These are phyloP conservation scores for Aspergillus texensis DNA, from an alignment of 2,329 filamentous ascomycete species.

Conservation along the genomic window DNA sequence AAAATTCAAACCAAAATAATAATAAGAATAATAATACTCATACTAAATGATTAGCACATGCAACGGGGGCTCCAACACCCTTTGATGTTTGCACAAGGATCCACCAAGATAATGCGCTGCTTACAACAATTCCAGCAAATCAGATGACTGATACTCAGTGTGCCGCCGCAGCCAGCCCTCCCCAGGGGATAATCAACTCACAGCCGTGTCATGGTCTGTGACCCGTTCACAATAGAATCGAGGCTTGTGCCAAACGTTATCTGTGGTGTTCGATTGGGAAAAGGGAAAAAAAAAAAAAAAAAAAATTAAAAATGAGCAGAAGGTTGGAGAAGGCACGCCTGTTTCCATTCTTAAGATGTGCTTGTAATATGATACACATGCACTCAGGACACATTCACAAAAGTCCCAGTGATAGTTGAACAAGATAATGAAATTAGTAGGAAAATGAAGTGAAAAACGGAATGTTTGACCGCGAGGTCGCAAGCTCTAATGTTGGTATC, in stretches of 20 bases:
- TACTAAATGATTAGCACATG: slow-evolving; percentile 10
- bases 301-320: background rate
- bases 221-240: slow-evolving; percentile 12
- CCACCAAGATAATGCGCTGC: slow-evolving; percentile 23
- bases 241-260: slow-evolving; percentile 13
- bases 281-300: background rate
- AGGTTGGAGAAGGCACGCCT: slow-evolving; percentile 15
- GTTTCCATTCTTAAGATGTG: slow-evolving; percentile 18
- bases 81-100: slow-evolving; percentile 23
- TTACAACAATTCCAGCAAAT: slow-evolving; percentile 19
- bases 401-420: slow-evolving; percentile 25
- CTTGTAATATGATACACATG: slow-evolving; percentile 18
- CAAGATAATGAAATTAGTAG: slow-evolving; percentile 18
- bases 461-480: slow-evolving; percentile 40
- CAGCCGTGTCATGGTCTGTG: slow-evolving; percentile 13
- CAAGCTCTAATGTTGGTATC: slow-evolving; percentile 45
- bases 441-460: slow-evolving; percentile 23
- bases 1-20: slow-evolving; percentile 11
- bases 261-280: background rate
- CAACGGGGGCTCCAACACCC: slow-evolving; percentile 16
- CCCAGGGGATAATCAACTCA: slow-evolving; percentile 18
- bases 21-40: background rate
- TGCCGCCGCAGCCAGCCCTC: slow-evolving; percentile 14
- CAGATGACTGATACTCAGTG: slow-evolving; percentile 15
- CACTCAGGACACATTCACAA: slow-evolving; percentile 15